phyloP scores from a whole-genome alignment of 164 flowering plant species.

The Umbilicus rupestris region DNA sequence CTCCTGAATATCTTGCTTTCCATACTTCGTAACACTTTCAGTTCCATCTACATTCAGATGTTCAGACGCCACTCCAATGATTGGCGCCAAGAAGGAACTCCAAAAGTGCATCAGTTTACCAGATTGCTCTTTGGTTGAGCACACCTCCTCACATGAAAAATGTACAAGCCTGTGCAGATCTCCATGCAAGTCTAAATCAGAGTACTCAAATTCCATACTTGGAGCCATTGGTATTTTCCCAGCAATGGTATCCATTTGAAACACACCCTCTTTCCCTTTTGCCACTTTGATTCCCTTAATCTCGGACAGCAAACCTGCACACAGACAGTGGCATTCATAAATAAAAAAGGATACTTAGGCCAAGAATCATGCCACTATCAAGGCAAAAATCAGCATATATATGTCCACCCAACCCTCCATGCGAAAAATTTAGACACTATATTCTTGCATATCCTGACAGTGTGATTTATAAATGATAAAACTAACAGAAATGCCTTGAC shows the following conservation, averaged over 20 bases:
- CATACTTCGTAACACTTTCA: slow-evolving; percentile 1
- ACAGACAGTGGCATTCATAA: too few relatives aligned
- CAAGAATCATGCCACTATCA: too few relatives aligned
- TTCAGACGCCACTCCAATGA: not conserved
- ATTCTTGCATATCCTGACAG: too few relatives aligned
- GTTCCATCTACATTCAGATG: not conserved
- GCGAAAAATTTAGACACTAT: too few relatives aligned
- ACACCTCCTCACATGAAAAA: not conserved
- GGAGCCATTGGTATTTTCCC: not conserved
- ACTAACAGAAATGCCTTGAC: too few relatives aligned
- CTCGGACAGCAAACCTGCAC: not conserved
- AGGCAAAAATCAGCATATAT: too few relatives aligned
- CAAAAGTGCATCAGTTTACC: not conserved
- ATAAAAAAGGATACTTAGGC: too few relatives aligned
- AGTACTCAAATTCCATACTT: not conserved
- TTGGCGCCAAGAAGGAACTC: not conserved
- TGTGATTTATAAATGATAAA: too few relatives aligned
- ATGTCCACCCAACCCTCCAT: too few relatives aligned
- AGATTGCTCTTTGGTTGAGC: not conserved
- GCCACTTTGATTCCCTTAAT: not conserved
- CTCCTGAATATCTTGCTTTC: not conserved
- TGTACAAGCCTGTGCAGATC: not conserved
- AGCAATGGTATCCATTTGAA: not conserved
- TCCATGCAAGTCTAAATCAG: not conserved
- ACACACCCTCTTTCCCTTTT: not conserved